Evolutionary conservation across 352 stramenopile species (phyloP).

Genomic region (Phytophthora pini): DNA sequence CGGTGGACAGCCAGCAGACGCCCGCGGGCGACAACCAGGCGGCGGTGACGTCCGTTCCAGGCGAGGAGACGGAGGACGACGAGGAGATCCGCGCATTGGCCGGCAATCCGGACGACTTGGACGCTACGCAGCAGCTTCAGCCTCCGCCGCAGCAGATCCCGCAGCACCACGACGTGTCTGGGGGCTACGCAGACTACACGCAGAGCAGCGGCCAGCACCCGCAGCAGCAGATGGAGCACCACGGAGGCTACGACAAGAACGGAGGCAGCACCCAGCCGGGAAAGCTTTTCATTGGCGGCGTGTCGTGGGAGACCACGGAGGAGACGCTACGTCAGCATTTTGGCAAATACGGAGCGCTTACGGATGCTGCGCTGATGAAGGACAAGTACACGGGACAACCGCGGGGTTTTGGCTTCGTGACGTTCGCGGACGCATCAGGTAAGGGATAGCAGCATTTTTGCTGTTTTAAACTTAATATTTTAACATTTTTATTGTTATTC

Average conservation of each 20-base stretch:
- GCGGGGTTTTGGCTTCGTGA: conserved; percentile 94
- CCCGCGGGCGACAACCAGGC: conserved; percentile 11
- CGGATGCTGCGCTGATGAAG: conserved; percentile 92
- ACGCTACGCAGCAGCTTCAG: conserved; percentile 29
- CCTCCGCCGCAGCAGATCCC: conserved; percentile 35
- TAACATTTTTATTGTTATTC: conserved; percentile 12
- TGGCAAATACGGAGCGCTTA: conserved; percentile 87
- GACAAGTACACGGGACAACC: conserved; percentile 94
- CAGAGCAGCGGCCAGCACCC: conserved; percentile 49
- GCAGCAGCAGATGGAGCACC: conserved; percentile 55
- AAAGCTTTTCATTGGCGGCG: conserved; percentile 93
- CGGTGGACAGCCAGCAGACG: conserved; percentile 35
- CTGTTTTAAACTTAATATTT: not conserved
- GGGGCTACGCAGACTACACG: conserved; percentile 34
- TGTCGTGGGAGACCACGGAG: conserved; percentile 95
- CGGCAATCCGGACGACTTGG: conserved; percentile 61
- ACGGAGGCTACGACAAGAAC: conserved; percentile 36
- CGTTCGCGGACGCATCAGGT: conserved; percentile 91
- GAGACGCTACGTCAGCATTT: conserved; percentile 91
- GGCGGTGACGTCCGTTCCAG: not conserved
- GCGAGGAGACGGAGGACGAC: conserved; percentile 55
- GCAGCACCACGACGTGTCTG: conserved; percentile 26
- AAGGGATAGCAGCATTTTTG: conserved; percentile 16
- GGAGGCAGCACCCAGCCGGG: conserved; percentile 48
- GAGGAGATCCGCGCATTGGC: conserved; percentile 73